phyloP scores from a whole-genome alignment of 2,329 filamentous ascomycete species.

The Fusarium piperis region DNA sequence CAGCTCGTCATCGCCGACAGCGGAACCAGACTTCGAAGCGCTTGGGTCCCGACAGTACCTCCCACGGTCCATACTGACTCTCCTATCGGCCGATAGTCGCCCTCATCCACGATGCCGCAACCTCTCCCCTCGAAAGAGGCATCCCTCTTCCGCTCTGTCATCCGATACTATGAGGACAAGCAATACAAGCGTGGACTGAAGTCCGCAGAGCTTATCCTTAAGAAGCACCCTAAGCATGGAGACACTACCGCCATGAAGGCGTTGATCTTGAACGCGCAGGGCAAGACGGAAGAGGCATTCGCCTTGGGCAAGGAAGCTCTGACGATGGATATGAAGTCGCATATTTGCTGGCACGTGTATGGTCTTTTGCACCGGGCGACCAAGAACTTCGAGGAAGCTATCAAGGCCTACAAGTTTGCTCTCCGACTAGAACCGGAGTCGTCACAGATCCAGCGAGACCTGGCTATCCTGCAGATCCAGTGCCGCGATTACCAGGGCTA shows the following conservation, averaged over 20 bases:
- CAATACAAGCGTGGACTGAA: conserved; percentile 97
- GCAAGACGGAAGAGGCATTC: conserved; percentile 94
- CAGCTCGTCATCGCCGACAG: conserved; percentile 29
- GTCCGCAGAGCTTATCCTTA: conserved; percentile 93
- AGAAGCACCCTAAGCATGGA: conserved; percentile 94
- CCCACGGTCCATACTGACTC: neutral
- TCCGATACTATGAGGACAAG: conserved; percentile 97
- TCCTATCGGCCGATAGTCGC: neutral
- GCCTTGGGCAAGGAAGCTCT: conserved; percentile 90
- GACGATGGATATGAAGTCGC: conserved; percentile 97
- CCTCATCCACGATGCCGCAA: conserved; percentile 69
- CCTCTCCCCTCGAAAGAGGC: conserved; percentile 86
- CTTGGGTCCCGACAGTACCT: neutral
- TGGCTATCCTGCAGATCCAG: conserved; percentile 93
- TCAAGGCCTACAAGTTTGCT: conserved; percentile 98
- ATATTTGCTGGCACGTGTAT: conserved; percentile 99
- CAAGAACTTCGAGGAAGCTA: conserved; percentile 99
- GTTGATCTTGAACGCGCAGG: conserved; percentile 91
- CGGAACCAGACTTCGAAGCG: conserved; percentile 14
- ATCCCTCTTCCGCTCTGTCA: conserved; percentile 92
- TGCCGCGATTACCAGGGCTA: conserved; percentile 97
- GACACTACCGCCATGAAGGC: conserved; percentile 99
- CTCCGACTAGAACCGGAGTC: conserved; percentile 94
- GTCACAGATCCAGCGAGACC: conserved; percentile 90
- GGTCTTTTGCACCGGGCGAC: conserved; percentile 90